phyloP scores from a whole-genome alignment of 208 protist species.

The Herpetomonas tarakana region DNA sequence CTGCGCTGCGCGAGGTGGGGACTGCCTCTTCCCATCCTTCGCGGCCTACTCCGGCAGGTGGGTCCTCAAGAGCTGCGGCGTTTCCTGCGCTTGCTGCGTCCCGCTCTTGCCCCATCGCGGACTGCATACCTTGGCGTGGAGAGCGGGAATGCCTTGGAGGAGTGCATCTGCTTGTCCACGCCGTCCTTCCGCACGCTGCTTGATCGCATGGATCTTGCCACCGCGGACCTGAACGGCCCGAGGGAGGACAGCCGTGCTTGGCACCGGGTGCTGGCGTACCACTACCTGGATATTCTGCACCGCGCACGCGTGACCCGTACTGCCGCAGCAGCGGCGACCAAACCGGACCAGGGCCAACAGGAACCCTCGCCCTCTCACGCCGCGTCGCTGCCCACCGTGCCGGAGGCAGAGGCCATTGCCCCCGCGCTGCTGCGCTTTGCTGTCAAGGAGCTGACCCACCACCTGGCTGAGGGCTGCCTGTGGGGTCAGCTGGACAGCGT shows the following conservation, averaged over 20 bases:
- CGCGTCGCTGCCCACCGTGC: too few species aligned
- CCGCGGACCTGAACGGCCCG: not conserved
- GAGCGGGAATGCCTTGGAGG: slow-evolving; percentile 36
- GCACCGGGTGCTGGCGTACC: slow-evolving; percentile 46
- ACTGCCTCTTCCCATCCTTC: slow-evolving; percentile 51
- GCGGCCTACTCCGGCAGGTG: slow-evolving; percentile 42
- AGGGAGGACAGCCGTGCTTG: slow-evolving; percentile 23
- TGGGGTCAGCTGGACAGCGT: slow-evolving; percentile 51
- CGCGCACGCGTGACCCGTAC: too few species aligned
- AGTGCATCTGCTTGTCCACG: slow-evolving; percentile 36
- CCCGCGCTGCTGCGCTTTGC: slow-evolving; percentile 43
- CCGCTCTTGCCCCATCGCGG: slow-evolving; percentile 29
- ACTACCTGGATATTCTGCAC: slow-evolving; percentile 48
- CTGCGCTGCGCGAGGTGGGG: slow-evolving; percentile 63
- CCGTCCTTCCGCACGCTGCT: slow-evolving; percentile 42
- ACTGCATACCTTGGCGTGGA: slow-evolving; percentile 15
- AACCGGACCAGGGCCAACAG: too few species aligned
- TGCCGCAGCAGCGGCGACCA: too few species aligned
- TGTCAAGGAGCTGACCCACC: slow-evolving; percentile 72
- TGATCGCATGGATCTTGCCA: slow-evolving; percentile 18
- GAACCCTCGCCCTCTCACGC: too few species aligned
- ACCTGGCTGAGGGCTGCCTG: slow-evolving; percentile 25
- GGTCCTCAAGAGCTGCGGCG: slow-evolving; percentile 49
- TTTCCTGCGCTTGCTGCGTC: slow-evolving; percentile 69
- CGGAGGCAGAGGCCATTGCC: slow-evolving; percentile 7